A percentile compares a stretch with the other conserved stretches of the same genome.
phyloP scores from a whole-genome alignment of 2,329 filamentous ascomycete genomes.

The Calonectria hawksworthii region DNA sequence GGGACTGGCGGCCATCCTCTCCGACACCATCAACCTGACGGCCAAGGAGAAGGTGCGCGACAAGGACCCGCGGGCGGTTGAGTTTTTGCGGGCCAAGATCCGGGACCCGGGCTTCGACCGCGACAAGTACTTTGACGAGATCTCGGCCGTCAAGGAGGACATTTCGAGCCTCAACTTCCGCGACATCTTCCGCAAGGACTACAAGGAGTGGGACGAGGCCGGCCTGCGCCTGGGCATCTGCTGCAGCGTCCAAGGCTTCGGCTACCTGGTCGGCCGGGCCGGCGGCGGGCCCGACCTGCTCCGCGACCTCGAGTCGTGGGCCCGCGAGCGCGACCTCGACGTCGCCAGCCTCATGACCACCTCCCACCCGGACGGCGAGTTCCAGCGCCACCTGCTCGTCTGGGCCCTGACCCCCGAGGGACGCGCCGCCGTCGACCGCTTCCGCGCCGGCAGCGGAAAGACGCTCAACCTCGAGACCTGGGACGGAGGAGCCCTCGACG shows the following conservation, averaged over 20 bases:
- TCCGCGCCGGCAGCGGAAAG: conserved; percentile 62
- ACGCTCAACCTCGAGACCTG: conserved; percentile 69
- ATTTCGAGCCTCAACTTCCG: conserved; percentile 71
- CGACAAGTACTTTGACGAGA: conserved; percentile 68
- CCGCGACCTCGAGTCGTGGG: conserved; percentile 64
- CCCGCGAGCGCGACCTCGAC: conserved; percentile 70
- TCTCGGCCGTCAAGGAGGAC: conserved; percentile 77
- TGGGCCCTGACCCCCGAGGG: conserved; percentile 71
- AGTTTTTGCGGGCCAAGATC: conserved; percentile 68
- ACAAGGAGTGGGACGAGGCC: conserved; percentile 81
- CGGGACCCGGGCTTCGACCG: conserved; percentile 63
- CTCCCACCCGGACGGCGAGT: conserved; percentile 66
- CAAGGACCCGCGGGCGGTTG: conserved; percentile 70
- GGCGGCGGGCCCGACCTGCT: conserved; percentile 62
- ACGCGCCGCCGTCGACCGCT: conserved; percentile 65
- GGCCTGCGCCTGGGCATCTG: conserved; percentile 75
- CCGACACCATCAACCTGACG: conserved; percentile 78
- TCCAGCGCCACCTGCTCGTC: conserved; percentile 77
- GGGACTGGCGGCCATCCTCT: conserved; percentile 77
- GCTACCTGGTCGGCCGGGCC: conserved; percentile 70
- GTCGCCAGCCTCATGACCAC: conserved; percentile 79
- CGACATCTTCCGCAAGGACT: conserved; percentile 85
- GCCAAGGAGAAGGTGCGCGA: conserved; percentile 75
- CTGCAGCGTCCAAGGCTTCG: conserved; percentile 73
- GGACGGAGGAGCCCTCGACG: conserved; percentile 62